Evolutionary conservation across 208 protist genomes (phyloP), one percentile per base, ranked within the genome.

Genomic region (Crithidia fasciculata): DNA sequence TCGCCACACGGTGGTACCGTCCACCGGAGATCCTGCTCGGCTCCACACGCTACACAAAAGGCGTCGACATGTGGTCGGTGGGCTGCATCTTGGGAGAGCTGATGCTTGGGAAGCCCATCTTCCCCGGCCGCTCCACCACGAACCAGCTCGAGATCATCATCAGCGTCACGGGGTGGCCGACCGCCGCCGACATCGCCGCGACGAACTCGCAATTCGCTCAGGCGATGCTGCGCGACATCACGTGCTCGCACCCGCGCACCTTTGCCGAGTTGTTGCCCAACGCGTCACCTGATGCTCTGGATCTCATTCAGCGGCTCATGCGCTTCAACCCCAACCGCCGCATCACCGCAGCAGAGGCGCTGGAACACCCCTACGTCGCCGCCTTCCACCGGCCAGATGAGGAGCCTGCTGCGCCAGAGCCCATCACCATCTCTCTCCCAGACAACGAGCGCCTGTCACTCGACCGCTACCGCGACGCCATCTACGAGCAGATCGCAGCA

Each of bases 41-140:
- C 49, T 97, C 89, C 8, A 98, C 89, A 52, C 88, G 87, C 19
- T 99, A 99, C 86, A 98, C 95, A 9, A 97, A 98, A 61, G 95
- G 95, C 43, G 97, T 99, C 36, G 98, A 99, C 72, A 99, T 99
- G 89, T 99, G 98, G 98, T 95, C 96, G 0, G 89, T 99, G 6
- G 98, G 98, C 5, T 99, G 98, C 88, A 99, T 99, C 67, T 76
- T 99, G 5, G 98, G 95, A 0, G 98, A 99, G 80, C 77, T 99
- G 15, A 75, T 99, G 9, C 74, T 91, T 9, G 97, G 97, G 4
- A 97, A 97, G 59, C 96, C 98, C 28, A 94, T 99, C 43, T 99
- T 99, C 72, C 96, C 97, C 4, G 98, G 98, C 13, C 96, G 87
- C 44, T 97, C 91, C 18, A 99, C 98, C 0, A 98, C 97, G 76